Evolutionary conservation across 1,284 basidiomycete species (phyloP).

Genomic region (Abortiporus biennis): DNA sequence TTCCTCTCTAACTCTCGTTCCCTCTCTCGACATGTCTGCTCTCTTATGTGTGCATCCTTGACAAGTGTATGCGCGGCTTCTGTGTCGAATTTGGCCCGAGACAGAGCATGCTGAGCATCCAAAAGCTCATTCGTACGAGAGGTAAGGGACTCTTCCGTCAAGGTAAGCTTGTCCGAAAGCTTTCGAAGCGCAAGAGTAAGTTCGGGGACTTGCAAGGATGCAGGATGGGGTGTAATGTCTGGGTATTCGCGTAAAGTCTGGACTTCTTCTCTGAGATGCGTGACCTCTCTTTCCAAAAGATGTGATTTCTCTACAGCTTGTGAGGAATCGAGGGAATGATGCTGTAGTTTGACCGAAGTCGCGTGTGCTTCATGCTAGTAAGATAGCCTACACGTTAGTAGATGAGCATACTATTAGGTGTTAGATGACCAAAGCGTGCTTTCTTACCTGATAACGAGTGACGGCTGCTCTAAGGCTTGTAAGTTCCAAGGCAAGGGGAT

Average conservation of each 20-base stretch:
- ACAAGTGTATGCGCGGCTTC: constrained; percentile 49
- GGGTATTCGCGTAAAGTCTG: constrained; percentile 44
- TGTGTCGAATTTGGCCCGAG: constrained; percentile 34
- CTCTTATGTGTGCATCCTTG: constrained; percentile 39
- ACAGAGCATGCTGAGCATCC: constrained; percentile 34
- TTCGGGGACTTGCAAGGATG: constrained; percentile 48
- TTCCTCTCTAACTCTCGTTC: constrained; percentile 40
- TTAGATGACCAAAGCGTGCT: constrained; percentile 10
- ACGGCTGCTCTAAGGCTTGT: constrained; percentile 57
- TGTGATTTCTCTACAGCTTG: constrained; percentile 41
- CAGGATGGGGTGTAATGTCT: constrained; percentile 35
- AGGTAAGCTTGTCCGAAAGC: constrained; percentile 59
- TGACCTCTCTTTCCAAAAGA: constrained; percentile 52
- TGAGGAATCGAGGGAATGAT: constrained; percentile 48
- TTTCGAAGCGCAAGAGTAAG: constrained; percentile 60
- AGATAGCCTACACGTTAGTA: constrained; percentile 21
- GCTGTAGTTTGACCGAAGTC: constrained; percentile 59
- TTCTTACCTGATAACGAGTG: constrained; percentile 56
- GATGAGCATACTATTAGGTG: constrained; percentile 20
- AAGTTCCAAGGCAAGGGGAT: constrained; percentile 64
- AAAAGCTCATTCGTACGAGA: constrained; percentile 43
- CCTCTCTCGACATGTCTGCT: constrained; percentile 42
- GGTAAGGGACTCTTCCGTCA: constrained; percentile 48
- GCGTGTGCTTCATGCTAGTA: constrained; percentile 61
- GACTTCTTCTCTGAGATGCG: constrained; percentile 46